Base-by-base conservation (phyloP, 1,139 yeast genomes). In the Blastobotrys indianensis region DNA sequence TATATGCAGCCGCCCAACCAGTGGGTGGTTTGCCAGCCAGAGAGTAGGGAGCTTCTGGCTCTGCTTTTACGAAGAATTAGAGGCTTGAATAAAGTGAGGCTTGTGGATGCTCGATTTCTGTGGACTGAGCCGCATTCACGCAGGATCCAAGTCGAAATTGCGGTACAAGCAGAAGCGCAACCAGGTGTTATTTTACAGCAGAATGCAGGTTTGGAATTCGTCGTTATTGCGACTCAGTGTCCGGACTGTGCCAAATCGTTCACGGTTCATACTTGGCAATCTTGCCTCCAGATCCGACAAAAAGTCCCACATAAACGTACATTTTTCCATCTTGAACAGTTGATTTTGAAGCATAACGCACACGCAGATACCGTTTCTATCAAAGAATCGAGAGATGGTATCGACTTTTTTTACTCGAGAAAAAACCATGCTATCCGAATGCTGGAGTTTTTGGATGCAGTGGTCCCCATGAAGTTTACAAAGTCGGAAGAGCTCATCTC, bases 111-210 rank as follows among this genome's bases (percentile, higher is more conserved):
- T 5, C 78, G 90, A 3, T 92, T 92, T 60, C 81, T 92, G 52
- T 92, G 99, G 99, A 92, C 99, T 1, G 99, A 92, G 68, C 98
- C 99, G 1, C 99, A 92, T 66, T 90, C 97, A 25, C 81, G 98
- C 66, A 82, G 98, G 74, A 79, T 92, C 54, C 79, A 90, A 64
- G 79, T 92, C 53, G 90, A 88, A 62, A 69, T 94, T 44, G 87
- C 98, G 0, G 95, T 92, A 13, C 98, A 92, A 67, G 97, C 97
- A 53, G 98, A 92, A 68, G 95, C 95, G 33, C 81, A 45, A 41
- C 43, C 48, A 1, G 87, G 87, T 60, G 87, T 97, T 33, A 86
- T 92, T 56, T 81, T 90, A 38, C 97, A 94, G 65, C 98, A 94
- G 67, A 80, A 88, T 31, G 90, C 92, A 64, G 97, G 88, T 66